phyloP scores from a whole-genome alignment of 305 asterid species.

The Nicotiana rustica region DNA sequence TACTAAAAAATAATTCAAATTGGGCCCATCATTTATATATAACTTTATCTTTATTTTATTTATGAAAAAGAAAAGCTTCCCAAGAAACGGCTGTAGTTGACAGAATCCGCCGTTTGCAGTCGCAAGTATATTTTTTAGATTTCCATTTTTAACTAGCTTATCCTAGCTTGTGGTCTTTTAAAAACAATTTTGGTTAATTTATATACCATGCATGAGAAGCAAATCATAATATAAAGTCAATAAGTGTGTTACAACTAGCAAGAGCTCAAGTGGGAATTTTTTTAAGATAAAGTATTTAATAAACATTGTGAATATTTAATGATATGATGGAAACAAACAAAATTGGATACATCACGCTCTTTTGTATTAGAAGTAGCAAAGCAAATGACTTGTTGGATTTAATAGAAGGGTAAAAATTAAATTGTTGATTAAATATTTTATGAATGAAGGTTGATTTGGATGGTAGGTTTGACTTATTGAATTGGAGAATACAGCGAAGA shows the following conservation, averaged over 20 bases:
- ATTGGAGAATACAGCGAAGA: not conserved
- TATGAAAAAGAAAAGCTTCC: not conserved
- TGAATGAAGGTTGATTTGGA: not conserved
- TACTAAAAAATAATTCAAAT: not conserved
- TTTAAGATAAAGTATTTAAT: slow-evolving; percentile 33
- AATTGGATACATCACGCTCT: not conserved
- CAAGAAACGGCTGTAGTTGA: slow-evolving; percentile 45
- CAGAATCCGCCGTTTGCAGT: slow-evolving; percentile 45
- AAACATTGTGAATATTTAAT: slow-evolving; percentile 39
- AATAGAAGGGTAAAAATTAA: not conserved
- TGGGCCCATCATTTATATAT: slow-evolving; percentile 23
- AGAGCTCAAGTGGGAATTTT: slow-evolving; percentile 34
- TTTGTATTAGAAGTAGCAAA: slow-evolving; percentile 5
- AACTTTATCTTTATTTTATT: not conserved
- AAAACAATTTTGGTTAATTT: slow-evolving; percentile 1
- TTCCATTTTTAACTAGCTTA: not conserved
- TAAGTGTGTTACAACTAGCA: slow-evolving; percentile 50
- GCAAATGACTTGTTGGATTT: not conserved
- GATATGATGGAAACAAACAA: slow-evolving; percentile 24
- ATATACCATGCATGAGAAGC: slow-evolving; percentile 32
- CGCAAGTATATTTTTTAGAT: not conserved
- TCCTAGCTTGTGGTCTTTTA: slow-evolving; percentile 35
- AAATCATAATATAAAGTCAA: slow-evolving; percentile 15
- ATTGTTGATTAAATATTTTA: not conserved
- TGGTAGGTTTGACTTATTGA: slow-evolving; percentile 5